These are phyloP conservation scores for Blepharisma stoltei DNA, from an alignment of 73 alveolate species.

Conservation along the genomic window DNA sequence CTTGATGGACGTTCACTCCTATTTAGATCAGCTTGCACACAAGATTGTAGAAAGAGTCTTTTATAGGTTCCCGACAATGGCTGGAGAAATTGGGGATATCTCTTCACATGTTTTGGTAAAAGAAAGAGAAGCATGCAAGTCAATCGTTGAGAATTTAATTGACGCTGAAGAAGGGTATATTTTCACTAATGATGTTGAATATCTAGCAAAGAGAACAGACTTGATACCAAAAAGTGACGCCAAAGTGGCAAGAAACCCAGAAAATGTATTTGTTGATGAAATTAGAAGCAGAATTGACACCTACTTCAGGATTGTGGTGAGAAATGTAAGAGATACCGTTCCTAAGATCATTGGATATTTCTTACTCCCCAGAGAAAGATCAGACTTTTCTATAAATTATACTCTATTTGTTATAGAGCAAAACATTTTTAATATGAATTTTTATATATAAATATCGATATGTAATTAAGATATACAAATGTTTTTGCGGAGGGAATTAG, in stretches of 20 bases:
- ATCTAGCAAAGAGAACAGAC: constrained; percentile 52
- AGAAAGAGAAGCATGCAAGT: constrained; percentile 70
- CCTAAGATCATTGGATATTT: constrained; percentile 93
- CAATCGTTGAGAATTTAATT: constrained; percentile 66
- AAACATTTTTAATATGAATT: too few relatives aligned
- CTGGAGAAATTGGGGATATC: constrained; percentile 59
- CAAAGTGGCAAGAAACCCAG: constrained; percentile 27
- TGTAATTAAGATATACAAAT: too few relatives aligned
- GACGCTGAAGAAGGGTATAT: constrained; percentile 88
- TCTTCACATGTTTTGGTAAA: constrained; percentile 48
- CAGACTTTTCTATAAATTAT: too few relatives aligned
- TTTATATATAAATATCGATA: too few relatives aligned
- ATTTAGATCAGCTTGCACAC: constrained; percentile 58
- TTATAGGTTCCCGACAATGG: constrained; percentile 68
- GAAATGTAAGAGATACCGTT: constrained; percentile 79
- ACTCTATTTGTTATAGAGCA: too few relatives aligned
- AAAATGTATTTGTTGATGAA: constrained; percentile 72
- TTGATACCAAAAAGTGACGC: constrained; percentile 37
- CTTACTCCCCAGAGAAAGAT: constrained; percentile 82
- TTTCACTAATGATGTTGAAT: constrained; percentile 89
- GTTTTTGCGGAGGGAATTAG: too few relatives aligned
- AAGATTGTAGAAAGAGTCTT: constrained; percentile 59
- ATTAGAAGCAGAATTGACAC: constrained; percentile 79
- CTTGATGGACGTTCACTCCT: constrained; percentile 54
- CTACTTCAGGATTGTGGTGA: constrained; percentile 72